Base-by-base conservation (phyloP, 805 yeast genomes). In the Saturnispora bothae region DNA sequence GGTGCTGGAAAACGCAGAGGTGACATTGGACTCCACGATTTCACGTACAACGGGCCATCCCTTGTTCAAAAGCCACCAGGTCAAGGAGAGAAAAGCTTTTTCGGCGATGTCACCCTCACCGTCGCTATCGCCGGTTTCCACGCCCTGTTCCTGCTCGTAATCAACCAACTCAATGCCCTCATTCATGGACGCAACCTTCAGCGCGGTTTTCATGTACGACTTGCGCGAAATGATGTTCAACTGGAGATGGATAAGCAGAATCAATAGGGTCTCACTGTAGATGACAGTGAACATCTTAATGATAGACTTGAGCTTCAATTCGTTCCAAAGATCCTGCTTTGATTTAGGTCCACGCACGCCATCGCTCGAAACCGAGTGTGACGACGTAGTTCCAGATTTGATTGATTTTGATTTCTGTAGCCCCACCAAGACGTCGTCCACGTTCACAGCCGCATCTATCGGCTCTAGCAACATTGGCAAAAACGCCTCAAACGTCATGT, bases 51-150 rank as follows among this genome's bases (percentile, higher is more conserved):
- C 61, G 17, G 66, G 49, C 86, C 92, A 85, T 0, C 97, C 97
- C 46, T 77, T 73, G 56, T 89, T 86, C 36, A 89, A 64, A 33
- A 89, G 58, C 96, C 96, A 89, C 96, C 96, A 89, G 43, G 88
- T 79, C 44, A 85, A 71, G 0, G 94, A 80, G 33, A 89, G 65
- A 54, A 82, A 89, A 36, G 85, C 80, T 50, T 92, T 89, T 49
- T 82, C 92, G 28, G 78, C 68, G 25, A 70, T 75, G 47, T 45
- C 43, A 19, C 18, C 18, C 16, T 28, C 31, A 10, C n/a, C 28
- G 5, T 26, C 71, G 14, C 40, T 42, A 12, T 28, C 17, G 15
- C 13, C 28, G 27, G 60, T 64, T 33, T 54, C 59, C 33, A 51
- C 42, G 12, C 54, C 58, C 4, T 48, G 51, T n/a, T 47, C 50